Base-by-base conservation (phyloP, 306 rosid species). In the Boehmeria nivea region DNA sequence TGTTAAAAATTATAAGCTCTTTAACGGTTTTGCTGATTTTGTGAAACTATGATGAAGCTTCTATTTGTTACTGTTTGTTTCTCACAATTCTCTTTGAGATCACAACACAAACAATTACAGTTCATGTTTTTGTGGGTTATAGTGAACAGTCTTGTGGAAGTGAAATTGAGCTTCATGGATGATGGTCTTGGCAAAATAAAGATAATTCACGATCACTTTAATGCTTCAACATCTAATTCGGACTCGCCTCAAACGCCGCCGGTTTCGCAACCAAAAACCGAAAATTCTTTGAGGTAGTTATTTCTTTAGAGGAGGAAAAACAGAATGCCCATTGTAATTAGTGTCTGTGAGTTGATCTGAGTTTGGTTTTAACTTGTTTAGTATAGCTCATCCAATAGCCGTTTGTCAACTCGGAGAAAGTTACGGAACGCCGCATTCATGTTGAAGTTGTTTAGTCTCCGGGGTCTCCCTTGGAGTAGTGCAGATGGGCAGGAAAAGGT, bases 171-270 rank as follows among this genome's bases (percentile, higher is more conserved):
- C 66, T 79, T 73, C 66, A 84, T 91, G 96, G 99, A 91, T 81
- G 96, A 82, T 71, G 46, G 76, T 45, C 75, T 67, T 63, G 60
- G 80, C 12, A 91, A 69, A 68, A 43, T 87, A 75, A 87, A 82
- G 76, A 61, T 91, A 48, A 73, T 84, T 56, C 77, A 73, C 24
- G 81, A 83, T 70, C 95, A 91, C 69, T 91, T 91, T 72, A 79
- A 71, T 71, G 59, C 76, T 71, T 70, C 89, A 57, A 38, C 73
- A 12, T 57, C 81, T 14, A 73, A 53, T 23, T 57, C 28, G 17
- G 84, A 81, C 57, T 78, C 89, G 70, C 57, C 61, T 43, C 73
- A 66, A 39, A 63, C 76, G 26, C 25, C 85, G 4, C 72, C 82
- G 49, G 64, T 31, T 67, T 58, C 73, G 19, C 57, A 55, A 33